Evolutionary conservation across 176 grass and related monocot species (phyloP).

Genomic region (Raddia distichophylla): DNA sequence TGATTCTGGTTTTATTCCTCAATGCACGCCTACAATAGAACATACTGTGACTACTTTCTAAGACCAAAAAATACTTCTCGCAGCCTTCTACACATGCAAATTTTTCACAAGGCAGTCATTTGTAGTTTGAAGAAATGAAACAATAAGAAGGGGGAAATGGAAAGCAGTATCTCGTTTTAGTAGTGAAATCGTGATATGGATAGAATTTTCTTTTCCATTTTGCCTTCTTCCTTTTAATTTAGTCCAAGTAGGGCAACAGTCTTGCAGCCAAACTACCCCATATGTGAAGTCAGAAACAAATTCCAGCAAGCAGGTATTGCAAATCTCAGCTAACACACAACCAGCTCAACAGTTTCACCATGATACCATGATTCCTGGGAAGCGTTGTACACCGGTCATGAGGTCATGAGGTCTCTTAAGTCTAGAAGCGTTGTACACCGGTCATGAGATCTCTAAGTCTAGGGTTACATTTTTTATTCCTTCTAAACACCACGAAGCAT

Average conservation of each 20-base stretch:
- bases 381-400: neutral
- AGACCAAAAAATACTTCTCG: constrained; percentile 1
- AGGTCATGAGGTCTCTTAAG: too few species aligned
- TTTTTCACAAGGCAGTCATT: neutral
- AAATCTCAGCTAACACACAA: neutral
- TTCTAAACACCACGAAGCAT: neutral
- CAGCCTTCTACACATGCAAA: constrained; percentile 13
- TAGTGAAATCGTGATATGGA: neutral
- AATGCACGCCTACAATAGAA: constrained; percentile 13
- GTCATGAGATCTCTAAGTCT: neutral
- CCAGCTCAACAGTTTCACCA: neutral
- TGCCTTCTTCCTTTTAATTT: neutral
- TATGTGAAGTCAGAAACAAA: constrained; percentile 20
- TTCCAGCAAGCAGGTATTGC: neutral
- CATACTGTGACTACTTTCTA: neutral
- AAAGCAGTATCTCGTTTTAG: neutral
- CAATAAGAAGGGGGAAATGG: neutral
- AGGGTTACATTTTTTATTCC: neutral
- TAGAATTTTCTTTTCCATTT: neutral
- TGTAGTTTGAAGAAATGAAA: neutral
- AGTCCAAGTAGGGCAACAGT: neutral
- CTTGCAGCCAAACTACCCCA: neutral
- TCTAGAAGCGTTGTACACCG: too few species aligned
- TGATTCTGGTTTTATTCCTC: neutral
- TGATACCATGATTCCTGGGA: neutral